Evolutionary conservation across 2,329 filamentous ascomycete species (phyloP).

Genomic region (Apiospora marii): DNA sequence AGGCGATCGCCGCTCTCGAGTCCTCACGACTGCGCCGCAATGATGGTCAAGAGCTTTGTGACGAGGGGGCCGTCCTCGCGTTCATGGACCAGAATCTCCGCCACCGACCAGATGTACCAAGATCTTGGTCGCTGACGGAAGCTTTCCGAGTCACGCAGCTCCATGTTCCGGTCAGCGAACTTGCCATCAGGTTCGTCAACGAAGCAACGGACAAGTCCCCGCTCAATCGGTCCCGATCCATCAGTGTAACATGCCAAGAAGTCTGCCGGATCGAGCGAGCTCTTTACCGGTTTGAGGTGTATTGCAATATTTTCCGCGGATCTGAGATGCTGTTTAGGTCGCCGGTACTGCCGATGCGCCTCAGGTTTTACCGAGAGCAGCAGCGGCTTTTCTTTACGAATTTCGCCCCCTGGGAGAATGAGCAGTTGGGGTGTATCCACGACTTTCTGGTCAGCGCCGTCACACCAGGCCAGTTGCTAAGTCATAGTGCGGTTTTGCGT

Average conservation of each 20-base stretch:
- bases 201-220: neutral
- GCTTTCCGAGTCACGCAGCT: neutral
- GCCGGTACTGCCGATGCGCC: neutral
- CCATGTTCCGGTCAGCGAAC: neutral
- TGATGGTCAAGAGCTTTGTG: neutral
- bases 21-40: neutral
- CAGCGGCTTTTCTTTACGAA: constrained; percentile 6
- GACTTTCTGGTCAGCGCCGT: constrained; percentile 9
- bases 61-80: neutral
- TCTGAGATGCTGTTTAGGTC: neutral
- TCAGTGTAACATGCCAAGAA: neutral
- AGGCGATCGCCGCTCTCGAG: constrained; percentile 25
- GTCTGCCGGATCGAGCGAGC: neutral
- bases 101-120: neutral
- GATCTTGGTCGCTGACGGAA: constrained; percentile 23
- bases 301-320: neutral
- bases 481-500: neutral
- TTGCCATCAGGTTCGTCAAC: neutral
- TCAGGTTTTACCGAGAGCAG: neutral
- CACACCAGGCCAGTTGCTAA: neutral
- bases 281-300: neutral
- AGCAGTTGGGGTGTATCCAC: constrained; percentile 12
- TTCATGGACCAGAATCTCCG: neutral
- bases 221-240: neutral
- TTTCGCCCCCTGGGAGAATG: constrained; percentile 19